Evolutionary conservation across 345 rosid genomes (phyloP).

Genomic region (Cardamine occulta): DNA sequence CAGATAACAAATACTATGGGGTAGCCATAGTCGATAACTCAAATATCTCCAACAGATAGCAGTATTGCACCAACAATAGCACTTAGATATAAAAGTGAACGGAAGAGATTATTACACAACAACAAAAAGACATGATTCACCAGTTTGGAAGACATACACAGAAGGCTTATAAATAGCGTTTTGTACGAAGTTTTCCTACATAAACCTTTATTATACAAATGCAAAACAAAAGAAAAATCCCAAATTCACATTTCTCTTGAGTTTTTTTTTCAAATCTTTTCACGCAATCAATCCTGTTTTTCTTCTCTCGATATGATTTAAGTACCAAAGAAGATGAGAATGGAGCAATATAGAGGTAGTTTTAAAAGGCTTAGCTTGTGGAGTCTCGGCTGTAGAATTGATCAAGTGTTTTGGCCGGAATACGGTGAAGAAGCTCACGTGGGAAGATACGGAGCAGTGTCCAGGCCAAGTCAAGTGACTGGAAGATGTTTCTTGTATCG

Average conservation of each 20-base stretch:
- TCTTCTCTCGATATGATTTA: conserved; percentile 22
- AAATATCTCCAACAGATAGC: not conserved
- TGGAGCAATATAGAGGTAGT: conserved; percentile 16
- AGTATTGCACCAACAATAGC: not conserved
- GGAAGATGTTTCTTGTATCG: conserved; percentile 97
- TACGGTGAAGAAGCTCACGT: conserved; percentile 98
- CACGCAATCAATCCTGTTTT: conserved; percentile 28
- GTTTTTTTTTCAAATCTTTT: not conserved
- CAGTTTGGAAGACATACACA: conserved; percentile 15
- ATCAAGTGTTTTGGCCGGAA: conserved; percentile 96
- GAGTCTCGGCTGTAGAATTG: conserved; percentile 85
- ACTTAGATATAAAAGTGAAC: not conserved
- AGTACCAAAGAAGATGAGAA: conserved; percentile 15
- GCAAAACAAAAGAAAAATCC: conserved; percentile 13
- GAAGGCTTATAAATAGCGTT: conserved; percentile 26
- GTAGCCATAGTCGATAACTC: not conserved
- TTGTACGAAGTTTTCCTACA: conserved; percentile 18
- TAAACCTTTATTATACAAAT: conserved; percentile 38
- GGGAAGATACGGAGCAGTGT: conserved; percentile 97
- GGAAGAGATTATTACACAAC: conserved; percentile 29
- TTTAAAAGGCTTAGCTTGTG: conserved; percentile 30
- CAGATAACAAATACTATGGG: no score
- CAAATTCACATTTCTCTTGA: conserved; percentile 22
- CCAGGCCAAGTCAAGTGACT: conserved; percentile 98
- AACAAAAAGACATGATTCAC: conserved; percentile 29